Conservation (phyloP, 2,329 filamentous ascomycete genomes). For the Beauveria brongniartii region DNA sequence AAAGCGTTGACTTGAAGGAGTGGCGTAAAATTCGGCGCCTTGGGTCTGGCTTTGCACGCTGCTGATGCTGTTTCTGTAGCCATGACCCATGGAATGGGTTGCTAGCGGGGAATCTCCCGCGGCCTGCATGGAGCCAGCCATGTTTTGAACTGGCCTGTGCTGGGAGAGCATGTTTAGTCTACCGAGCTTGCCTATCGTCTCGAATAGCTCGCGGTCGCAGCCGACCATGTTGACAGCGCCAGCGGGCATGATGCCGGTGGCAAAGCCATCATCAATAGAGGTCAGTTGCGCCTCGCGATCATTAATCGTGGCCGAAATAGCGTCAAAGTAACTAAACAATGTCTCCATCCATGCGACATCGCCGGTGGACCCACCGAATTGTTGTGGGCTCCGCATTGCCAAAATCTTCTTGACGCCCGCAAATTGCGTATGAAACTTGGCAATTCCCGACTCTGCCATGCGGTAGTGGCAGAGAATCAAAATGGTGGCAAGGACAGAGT, state of each 20-base stretch:
- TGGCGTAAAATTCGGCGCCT: constrained; percentile 22
- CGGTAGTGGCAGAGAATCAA: constrained; percentile 86
- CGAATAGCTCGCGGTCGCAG: constrained; percentile 81
- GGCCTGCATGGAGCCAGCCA: constrained; percentile 12
- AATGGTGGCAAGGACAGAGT: constrained; percentile 81
- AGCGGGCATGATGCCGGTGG: constrained; percentile 43
- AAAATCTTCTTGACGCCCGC: constrained; percentile 88
- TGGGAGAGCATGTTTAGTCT: constrained; percentile 80
- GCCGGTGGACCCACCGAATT: constrained; percentile 39
- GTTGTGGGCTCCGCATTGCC: constrained; percentile 58
- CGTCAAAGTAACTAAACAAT: constrained; percentile 91
- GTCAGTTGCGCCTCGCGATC: constrained; percentile 79
- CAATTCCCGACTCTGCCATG: constrained; percentile 86
- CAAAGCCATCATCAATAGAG: constrained; percentile 50
- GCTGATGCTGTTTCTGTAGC: constrained; percentile 30
- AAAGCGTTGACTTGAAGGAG: constrained; percentile 45
- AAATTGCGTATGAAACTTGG: constrained; percentile 88
- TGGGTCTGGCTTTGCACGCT: constrained; percentile 18
- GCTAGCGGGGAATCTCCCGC: constrained; percentile 20
- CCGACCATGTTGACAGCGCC: constrained; percentile 79
- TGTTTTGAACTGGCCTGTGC: constrained; percentile 44
- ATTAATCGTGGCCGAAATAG: constrained; percentile 85
- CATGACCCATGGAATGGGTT: constrained; percentile 32
- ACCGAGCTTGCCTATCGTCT: constrained; percentile 73
- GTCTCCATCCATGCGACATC: constrained; percentile 86